Evolutionary conservation across 331 rosid genomes (phyloP).

Genomic region (Pyrus hybrid): DNA sequence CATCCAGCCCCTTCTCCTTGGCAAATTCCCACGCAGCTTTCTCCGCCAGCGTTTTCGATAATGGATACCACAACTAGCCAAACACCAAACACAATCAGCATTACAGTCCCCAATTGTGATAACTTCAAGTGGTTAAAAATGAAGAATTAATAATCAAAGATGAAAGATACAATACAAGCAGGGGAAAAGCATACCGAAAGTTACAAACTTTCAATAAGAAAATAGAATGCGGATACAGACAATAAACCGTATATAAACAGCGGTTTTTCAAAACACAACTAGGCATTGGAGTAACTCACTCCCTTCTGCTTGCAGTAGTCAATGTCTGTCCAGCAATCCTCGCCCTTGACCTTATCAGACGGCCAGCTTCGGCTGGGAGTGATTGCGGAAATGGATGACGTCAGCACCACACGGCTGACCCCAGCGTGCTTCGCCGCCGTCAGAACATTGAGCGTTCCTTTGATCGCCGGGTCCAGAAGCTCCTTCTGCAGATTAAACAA

Average conservation of each 20-base stretch:
- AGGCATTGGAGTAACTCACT: conserved; percentile 13
- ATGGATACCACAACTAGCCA: conserved; percentile 75
- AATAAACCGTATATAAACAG: too few species aligned
- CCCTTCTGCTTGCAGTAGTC: conserved; percentile 69
- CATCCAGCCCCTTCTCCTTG: conserved; percentile 67
- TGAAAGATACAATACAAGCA: background rate
- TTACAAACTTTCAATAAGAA: too few species aligned
- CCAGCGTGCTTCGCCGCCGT: conserved; percentile 77
- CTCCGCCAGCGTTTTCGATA: conserved; percentile 84
- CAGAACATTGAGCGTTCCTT: conserved; percentile 74
- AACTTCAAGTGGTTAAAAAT: background rate
- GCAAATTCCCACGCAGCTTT: conserved; percentile 88
- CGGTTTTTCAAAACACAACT: too few species aligned
- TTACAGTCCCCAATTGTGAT: background rate
- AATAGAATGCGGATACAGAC: too few species aligned
- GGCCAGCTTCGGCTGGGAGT: conserved; percentile 67
- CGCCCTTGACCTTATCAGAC: conserved; percentile 37
- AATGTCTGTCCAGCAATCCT: conserved; percentile 74
- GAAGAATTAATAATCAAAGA: background rate
- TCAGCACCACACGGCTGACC: conserved; percentile 71
- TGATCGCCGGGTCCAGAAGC: conserved; percentile 82
- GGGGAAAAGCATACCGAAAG: too few species aligned
- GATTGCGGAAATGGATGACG: conserved; percentile 67
- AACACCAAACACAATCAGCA: background rate
- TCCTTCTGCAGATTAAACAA: conserved; percentile 38